Base-by-base conservation (phyloP, 768 basidiomycete genomes). In the Roridomyces roridus region DNA sequence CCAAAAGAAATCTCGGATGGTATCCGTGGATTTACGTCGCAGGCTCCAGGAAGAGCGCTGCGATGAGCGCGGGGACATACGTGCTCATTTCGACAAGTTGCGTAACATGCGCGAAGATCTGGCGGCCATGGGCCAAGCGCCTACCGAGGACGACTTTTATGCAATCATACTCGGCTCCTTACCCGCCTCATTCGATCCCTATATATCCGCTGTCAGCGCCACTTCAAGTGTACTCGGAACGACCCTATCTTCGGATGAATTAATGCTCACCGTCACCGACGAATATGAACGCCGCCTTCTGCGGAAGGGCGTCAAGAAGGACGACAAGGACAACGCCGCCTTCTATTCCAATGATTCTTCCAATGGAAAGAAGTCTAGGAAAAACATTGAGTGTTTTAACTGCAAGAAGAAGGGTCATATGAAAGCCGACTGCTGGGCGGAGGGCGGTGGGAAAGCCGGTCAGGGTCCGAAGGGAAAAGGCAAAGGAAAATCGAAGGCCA, bases 101-200 rank as follows among this genome's bases (percentile, higher is more conserved):
- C 31, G 56, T 6, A 55, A 54, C 7, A 68, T 76, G 61, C 59
- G 51, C 4, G 70, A 77, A 43, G 65, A 75, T 18, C 67, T 79
- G 5, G 68, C 73, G 0, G 64, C 68, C 0, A 71, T 76, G 64
- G 73, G 72, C 18, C 53, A 66, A 5, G 46, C 67, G 18, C 67
- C 70, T 3, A 25, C 62, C 0, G 68, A 76, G 9, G 63, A 69
- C 7, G 69, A 75, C 37, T 71, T 73, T 49, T 65, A 66, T 20
- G 65, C 66, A 5, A 74, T 77, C 41, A 65, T 77, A 26, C 64
- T 74, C 28, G 54, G 59, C 18, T 77, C 76, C 6, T 67, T 78
- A 17, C 75, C 75, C 17, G 12, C 43, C 6, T 72, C 68, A 20
- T 77, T 72, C 52, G 69, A 73, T 50, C 46, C 71, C 24, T 68